phyloP scores from a whole-genome alignment of 1,284 basidiomycete species.

The Ceratobasidium theobromae region DNA sequence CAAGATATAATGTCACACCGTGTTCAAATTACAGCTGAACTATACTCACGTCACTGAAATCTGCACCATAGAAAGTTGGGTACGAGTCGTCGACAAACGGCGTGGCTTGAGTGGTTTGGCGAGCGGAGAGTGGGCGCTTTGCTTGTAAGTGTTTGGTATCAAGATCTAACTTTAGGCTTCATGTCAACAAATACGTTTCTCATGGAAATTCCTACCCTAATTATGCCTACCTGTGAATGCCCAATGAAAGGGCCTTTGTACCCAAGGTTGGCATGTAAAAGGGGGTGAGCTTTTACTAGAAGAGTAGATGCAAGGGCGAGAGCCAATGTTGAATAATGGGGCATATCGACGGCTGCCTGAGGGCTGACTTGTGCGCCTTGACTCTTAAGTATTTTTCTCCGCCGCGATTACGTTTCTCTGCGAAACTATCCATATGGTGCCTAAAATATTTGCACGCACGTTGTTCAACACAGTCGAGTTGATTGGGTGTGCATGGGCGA shows the following conservation, averaged over 20 bases:
- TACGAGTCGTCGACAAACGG: constrained; percentile 55
- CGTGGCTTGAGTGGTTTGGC: constrained; percentile 48
- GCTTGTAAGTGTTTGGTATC: constrained; percentile 5
- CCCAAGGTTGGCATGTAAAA: constrained; percentile 15
- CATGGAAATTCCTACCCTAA: background rate
- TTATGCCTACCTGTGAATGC: constrained; percentile 5
- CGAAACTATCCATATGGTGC: background rate
- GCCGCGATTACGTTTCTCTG: too few species aligned
- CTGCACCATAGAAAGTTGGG: constrained; percentile 55
- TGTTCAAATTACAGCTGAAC: background rate
- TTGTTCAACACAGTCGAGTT: background rate
- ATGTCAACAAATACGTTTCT: background rate
- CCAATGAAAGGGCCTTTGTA: constrained; percentile 15
- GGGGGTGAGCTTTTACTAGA: constrained; percentile 3
- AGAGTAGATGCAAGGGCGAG: background rate
- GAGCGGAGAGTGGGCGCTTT: constrained; percentile 30
- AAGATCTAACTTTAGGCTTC: background rate
- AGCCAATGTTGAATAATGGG: background rate
- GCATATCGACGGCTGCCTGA: too few species aligned
- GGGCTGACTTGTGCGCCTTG: too few species aligned
- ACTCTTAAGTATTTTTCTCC: too few species aligned
- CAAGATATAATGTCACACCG: background rate
- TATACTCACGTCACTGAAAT: constrained; percentile 53
- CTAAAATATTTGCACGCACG: too few species aligned
- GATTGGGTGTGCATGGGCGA: background rate